Base-by-base conservation (phyloP, 768 basidiomycete genomes). In the Clavaria fumosa region DNA sequence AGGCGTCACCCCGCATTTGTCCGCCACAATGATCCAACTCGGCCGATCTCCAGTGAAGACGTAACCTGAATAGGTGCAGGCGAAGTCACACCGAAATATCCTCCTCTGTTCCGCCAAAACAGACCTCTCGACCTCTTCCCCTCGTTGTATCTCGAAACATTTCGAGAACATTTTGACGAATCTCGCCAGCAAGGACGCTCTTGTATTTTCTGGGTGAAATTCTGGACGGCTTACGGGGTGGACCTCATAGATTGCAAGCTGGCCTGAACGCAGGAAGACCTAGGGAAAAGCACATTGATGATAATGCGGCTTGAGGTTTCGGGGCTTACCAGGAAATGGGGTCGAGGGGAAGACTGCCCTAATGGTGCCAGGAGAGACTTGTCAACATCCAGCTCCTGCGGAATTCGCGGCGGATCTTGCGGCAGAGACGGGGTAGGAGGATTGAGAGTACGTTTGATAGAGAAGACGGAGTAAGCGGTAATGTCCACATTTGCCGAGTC, bases 21-120 rank as follows among this genome's bases (percentile, higher is more conserved):
- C 72, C 7, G 75, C 76, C 21, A 67, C 66, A 38, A 93, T 46
- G 43, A 97, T 77, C 93, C 91, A 97, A 48, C 75, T 74, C 19
- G 91, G 86, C 35, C 75, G 66, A 52, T 91, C 85, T 0, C 93
- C 93, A 0, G 86, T 90, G 47, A 95, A 75, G 59, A 96, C 93
- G 4, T 81, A 78, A 3, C 82, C 82, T 3, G 68, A 65, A 40
- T 70, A 66, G 19, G 62, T 65, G 44, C 84, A 84, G 3, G 81
- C 77, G 23, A 82, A 66, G 34, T 83, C 71, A 35, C 60, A 61
- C 38, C 77, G 66, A 15, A 61, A 66, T 40, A 78, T 69, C 39
- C 67, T 67, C 53, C 75, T 78, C 40, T 78, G 75, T 46, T 78
- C 78, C 2, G 75, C 75, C 11, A 80, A 60, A 18, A 79, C 66